phyloP scores from a whole-genome alignment of 2,329 filamentous ascomycete species.

The Phyllosticta citriasiana region DNA sequence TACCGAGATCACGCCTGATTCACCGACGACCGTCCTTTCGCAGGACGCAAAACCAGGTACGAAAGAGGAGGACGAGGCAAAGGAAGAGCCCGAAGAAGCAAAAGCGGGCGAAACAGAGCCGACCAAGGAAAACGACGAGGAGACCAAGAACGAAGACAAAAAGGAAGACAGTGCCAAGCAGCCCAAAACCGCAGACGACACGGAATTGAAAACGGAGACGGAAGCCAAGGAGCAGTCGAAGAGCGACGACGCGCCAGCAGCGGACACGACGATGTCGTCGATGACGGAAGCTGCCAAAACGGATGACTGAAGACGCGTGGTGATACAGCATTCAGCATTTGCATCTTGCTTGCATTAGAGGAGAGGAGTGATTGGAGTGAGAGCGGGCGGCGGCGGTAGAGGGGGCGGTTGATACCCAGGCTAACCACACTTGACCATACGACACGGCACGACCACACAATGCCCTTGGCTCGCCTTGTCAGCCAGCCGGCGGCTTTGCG shows the following conservation, averaged over 20 bases:
- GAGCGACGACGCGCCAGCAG: neutral
- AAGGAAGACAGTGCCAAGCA: conserved; percentile 12
- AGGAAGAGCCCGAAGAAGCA: neutral
- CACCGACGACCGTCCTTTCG: neutral
- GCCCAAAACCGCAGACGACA: conserved; percentile 16
- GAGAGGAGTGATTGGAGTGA: too few relatives aligned
- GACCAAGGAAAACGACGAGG: conserved; percentile 11
- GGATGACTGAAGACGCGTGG: neutral
- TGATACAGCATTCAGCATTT: neutral
- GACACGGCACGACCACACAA: too few relatives aligned
- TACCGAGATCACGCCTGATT: neutral
- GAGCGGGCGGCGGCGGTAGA: too few relatives aligned
- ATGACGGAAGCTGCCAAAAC: conserved; percentile 1
- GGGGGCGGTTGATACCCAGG: too few relatives aligned
- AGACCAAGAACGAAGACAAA: conserved; percentile 13
- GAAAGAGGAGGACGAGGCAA: neutral
- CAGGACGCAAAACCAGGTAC: neutral
- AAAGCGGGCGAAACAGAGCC: conserved; percentile 2
- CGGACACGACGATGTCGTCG: neutral
- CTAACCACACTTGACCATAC: too few relatives aligned
- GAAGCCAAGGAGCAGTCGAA: neutral
- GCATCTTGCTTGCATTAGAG: neutral
- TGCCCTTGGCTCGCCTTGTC: too few relatives aligned
- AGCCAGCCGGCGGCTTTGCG: too few relatives aligned
- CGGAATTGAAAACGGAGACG: conserved; percentile 8